Evolutionary conservation across 75 land plant genomes (phyloP), one percentile per base, ranked within the genome.

Genomic region (Sequoiadendron giganteum): DNA sequence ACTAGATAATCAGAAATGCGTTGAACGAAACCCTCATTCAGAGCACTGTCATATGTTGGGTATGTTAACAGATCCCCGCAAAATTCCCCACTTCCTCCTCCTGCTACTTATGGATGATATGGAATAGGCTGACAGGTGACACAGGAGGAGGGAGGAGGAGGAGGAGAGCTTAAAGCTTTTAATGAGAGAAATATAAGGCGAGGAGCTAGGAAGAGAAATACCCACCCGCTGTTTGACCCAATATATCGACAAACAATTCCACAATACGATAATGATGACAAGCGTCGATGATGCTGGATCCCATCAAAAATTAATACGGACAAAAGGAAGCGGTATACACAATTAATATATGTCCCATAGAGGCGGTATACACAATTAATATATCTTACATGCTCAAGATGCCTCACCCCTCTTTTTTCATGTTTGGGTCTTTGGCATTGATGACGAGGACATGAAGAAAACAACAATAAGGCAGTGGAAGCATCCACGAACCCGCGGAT

Each of bases 31-130:
- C 43, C 43, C 34, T 3, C 14, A 15, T 15, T 40, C n/a, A 40
- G 39, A 39, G 5, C 48, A 42, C 48, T 10, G 15, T 32, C n/a
- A 82, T 3, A 47, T 11, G 25, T 47, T 25, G n/a, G 13, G 34
- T 10, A 82, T 82, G 9, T 25, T 28, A 81, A 8, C 49, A 45
- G 14, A 81, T 13, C 11, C 40, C n/a, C 47, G 4, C 3, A 9
- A 14, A 82, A 47, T 28, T 82, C 84, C 84, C 84, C 84, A 47
- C 84, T 82, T 47, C 84, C 84, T 82, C 84, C 52, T 47, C 49
- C 84, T 47, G 84, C 30, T 42, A 25, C 9, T 42, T 28, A 28
- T 81, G n/a, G 45, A 43, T 42, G 18, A 25, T 39, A 78, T 10
- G 5, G 1, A 40, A 36, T 38, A 38, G 39, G 39, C 14, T 30